Conservation (phyloP, 352 stramenopile genomes). For the Saprolegnia diclina region DNA sequence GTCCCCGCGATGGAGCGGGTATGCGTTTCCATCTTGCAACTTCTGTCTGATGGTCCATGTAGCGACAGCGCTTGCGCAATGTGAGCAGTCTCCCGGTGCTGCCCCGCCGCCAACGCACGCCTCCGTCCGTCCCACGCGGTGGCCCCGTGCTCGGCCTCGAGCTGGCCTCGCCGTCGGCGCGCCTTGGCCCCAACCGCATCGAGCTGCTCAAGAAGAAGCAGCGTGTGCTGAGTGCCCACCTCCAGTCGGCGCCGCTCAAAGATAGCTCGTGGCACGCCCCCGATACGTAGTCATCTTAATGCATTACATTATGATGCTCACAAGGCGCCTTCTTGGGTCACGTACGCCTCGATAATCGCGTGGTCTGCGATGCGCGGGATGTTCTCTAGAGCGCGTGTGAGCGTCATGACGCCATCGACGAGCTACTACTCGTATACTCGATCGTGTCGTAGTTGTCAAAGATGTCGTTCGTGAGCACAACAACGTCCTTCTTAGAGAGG, state of each 20-base stretch:
- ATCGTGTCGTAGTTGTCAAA: constrained; percentile 24
- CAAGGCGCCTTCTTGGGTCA: constrained; percentile 28
- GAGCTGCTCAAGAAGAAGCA: constrained; percentile 22
- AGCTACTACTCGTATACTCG: constrained; percentile 25
- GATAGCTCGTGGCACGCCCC: constrained; percentile 5
- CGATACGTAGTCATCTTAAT: neutral
- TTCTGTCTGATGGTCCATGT: neutral
- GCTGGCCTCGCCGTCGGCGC: neutral
- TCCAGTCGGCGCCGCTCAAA: neutral
- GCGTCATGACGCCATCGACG: no score
- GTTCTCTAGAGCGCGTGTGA: constrained; percentile 30
- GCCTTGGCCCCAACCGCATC: constrained; percentile 8
- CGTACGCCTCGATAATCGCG: constrained; percentile 43
- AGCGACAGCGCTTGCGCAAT: neutral
- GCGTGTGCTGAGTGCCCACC: neutral
- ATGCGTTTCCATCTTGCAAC: neutral
- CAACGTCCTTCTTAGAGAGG: constrained; percentile 34
- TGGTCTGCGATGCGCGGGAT: constrained; percentile 35
- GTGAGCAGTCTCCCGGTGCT: neutral
- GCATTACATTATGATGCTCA: neutral
- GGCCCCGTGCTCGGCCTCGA: no score
- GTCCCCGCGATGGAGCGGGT: neutral
- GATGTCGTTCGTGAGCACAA: constrained; percentile 33
- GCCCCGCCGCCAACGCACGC: neutral
- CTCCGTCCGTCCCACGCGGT: neutral